A percentile compares a stretch with the other conserved stretches of the same genome.
phyloP scores from a whole-genome alignment of 345 rosid species.

The Sonneratia alba region DNA sequence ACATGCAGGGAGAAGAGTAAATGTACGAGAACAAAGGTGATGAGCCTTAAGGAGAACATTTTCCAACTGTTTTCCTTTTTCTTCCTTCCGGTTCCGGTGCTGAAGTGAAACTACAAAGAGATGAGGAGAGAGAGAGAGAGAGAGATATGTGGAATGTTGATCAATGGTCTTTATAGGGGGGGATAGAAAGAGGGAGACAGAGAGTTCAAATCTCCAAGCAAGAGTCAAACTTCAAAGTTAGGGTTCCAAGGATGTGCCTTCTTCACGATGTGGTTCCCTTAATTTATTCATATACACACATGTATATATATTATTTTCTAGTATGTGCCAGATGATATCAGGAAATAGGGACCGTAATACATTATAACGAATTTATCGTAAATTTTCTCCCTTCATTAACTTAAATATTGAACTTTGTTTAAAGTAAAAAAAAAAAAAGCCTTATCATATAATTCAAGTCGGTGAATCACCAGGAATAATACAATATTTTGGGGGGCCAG shows the following conservation, averaged over 20 bases:
- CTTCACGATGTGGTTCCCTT: background rate
- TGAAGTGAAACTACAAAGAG: background rate
- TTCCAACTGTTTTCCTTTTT: background rate
- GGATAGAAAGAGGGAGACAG: slow-evolving; percentile 10
- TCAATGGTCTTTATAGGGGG: slow-evolving; percentile 22
- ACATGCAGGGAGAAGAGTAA: slow-evolving; percentile 15
- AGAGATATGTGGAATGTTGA: slow-evolving; percentile 11
- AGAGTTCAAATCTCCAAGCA: background rate
- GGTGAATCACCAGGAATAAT: too few relatives aligned
- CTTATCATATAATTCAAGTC: too few relatives aligned
- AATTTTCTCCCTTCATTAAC: too few relatives aligned
- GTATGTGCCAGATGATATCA: too few relatives aligned
- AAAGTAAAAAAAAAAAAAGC: too few relatives aligned
- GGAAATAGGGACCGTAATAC: too few relatives aligned
- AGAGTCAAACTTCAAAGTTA: slow-evolving; percentile 23
- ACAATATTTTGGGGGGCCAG: too few relatives aligned
- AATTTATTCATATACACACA: background rate
- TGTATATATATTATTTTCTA: too few relatives aligned
- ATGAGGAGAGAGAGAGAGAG: slow-evolving; percentile 8
- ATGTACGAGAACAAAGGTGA: slow-evolving; percentile 15
- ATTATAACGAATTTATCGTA: too few relatives aligned
- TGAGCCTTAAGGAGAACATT: slow-evolving; percentile 23
- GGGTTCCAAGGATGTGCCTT: slow-evolving; percentile 16
- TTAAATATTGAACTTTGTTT: too few relatives aligned
- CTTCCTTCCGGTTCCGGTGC: too few relatives aligned